Percentiles rank a stretch among this genome's conserved stretches.
These are phyloP conservation scores for Nymphaea colorata DNA, from an alignment of 164 flowering plant genomes.

Conservation along the genomic window DNA sequence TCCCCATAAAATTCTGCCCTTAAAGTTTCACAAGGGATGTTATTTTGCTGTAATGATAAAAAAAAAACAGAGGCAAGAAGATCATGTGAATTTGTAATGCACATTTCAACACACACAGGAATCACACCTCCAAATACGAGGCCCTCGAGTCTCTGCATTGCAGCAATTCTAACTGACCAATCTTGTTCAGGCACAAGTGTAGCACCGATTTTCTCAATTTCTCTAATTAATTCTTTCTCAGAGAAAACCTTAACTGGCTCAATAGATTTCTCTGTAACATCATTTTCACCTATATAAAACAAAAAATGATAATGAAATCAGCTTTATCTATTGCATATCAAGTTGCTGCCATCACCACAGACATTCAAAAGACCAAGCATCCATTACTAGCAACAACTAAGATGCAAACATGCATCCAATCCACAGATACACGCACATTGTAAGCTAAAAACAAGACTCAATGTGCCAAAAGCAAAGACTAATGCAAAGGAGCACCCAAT, in stretches of 20 bases:
- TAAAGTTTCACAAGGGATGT: too few species aligned
- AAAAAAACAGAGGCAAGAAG: too few species aligned
- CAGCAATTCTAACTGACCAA: constrained; percentile 92
- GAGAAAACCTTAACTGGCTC: constrained; percentile 86
- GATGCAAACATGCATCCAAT: too few species aligned
- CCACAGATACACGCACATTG: too few species aligned
- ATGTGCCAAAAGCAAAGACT: too few species aligned
- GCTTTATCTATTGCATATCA: not conserved
- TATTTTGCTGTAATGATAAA: too few species aligned
- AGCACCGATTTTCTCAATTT: constrained; percentile 79
- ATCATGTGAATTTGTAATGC: too few species aligned
- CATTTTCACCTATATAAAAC: constrained; percentile 56
- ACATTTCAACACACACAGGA: not conserved
- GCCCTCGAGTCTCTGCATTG: constrained; percentile 95
- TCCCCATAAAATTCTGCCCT: too few species aligned
- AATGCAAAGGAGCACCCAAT: too few species aligned
- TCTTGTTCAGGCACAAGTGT: constrained; percentile 90
- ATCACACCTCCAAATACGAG: constrained; percentile 80
- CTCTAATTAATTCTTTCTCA: constrained; percentile 84
- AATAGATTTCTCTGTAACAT: constrained; percentile 66
- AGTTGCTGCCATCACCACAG: not conserved
- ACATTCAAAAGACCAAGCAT: too few species aligned
- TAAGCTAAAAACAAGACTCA: too few species aligned
- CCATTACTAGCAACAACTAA: too few species aligned
- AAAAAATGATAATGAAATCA: not conserved